Evolutionary conservation across 495 filamentous ascomycete genomes (phyloP), one percentile per base, ranked within the genome.

Genomic region (Penicillium ucsense): DNA sequence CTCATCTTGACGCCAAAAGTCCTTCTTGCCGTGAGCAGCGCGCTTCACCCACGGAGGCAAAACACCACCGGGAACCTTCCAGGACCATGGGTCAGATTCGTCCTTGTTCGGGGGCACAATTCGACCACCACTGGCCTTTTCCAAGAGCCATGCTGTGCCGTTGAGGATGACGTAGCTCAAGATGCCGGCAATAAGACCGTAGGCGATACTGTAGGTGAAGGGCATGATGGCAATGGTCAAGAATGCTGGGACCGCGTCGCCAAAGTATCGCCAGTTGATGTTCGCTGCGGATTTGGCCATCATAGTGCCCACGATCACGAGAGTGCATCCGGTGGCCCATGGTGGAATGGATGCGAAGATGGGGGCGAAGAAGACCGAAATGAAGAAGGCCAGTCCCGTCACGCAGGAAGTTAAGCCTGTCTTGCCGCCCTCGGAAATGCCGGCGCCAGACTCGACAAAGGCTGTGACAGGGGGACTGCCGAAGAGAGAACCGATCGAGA

Each of bases 341-440:
- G 85, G 78, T 3, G 86, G 86, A 49, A 91, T 90, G 0, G 81
- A 86, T 9, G 86, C 86, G 60, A 90, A 90, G 49, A 91, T 88
- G 1, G 86, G 86, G 0, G 86, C 85, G 62, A 90, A 90, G 74
- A 91, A 91, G 33, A 91, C 78, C 34, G 84, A 75, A 58, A 91
- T 81, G 73, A 91, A 89, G 73, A 91, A 91, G 63, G 83, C 86
- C 43, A 89, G 31, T 30, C 86, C 86, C 0, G 86, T 82, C 38
- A 76, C 65, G 58, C 84, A 81, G n/a, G 86, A 82, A 1, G 86
- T 89, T n/a, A 91, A 67, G 6, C 86, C 86, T 0, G 86, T 91
- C 52, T 81, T 80, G 10, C 86, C 86, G 29, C 86, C 86, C 67
- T 91, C 86, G 4, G 85, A 83, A 54, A 91, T 91, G 50, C 86